Conservation (phyloP, 2,329 filamentous ascomycete species). For the Camptophora hylomeconis region DNA sequence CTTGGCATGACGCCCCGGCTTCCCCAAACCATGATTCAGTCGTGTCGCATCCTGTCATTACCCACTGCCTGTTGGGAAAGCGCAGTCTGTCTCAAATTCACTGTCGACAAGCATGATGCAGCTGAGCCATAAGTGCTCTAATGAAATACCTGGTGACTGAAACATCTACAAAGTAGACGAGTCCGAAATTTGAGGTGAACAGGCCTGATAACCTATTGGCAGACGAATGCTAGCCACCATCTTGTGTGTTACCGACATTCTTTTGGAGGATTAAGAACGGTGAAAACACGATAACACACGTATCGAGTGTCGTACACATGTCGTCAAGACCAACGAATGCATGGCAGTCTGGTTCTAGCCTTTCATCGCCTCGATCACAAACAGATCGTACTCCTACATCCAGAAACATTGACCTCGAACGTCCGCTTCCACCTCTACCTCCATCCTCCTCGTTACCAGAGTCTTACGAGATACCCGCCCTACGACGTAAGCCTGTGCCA, state of each 20-base stretch:
- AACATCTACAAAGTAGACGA: not conserved
- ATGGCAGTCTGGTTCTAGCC: too few species aligned
- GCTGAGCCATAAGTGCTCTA: conserved; percentile 3
- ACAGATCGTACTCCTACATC: conserved; percentile 1
- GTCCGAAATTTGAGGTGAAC: not conserved
- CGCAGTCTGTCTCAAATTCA: too few species aligned
- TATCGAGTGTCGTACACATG: conserved; percentile 1
- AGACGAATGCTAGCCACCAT: not conserved
- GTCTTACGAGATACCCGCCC: conserved; percentile 19
- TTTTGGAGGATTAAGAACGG: not conserved
- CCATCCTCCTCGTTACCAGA: conserved; percentile 10
- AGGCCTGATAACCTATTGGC: not conserved
- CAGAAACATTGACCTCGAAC: conserved; percentile 9
- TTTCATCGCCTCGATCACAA: conserved; percentile 3
- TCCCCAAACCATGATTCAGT: too few species aligned
- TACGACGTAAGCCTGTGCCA: conserved; percentile 12
- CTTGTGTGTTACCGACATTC: not conserved
- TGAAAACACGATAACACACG: not conserved
- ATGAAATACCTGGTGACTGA: conserved; percentile 7
- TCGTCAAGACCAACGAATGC: conserved; percentile 1
- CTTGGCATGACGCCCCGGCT: too few species aligned
- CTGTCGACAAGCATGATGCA: too few species aligned
- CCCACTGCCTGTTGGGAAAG: too few species aligned
- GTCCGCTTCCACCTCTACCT: conserved; percentile 12
- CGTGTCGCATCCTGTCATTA: too few species aligned